Percentiles rank a stretch among this genome's conserved stretches.
phyloP scores from a whole-genome alignment of 352 stramenopile species.

The Phytophthora hybrid region DNA sequence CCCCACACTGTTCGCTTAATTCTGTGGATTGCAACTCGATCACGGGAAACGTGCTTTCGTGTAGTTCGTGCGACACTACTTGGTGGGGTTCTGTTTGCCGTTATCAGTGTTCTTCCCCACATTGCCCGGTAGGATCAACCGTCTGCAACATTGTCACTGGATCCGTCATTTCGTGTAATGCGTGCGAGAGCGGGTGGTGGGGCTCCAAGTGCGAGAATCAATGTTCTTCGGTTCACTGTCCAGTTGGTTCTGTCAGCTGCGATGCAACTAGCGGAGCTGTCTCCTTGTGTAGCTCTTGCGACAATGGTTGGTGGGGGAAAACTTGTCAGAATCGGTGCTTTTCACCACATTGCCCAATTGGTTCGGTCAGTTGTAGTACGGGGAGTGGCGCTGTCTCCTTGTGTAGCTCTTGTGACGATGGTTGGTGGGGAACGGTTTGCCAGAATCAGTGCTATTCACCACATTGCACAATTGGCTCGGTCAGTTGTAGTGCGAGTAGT shows the following conservation, averaged over 20 bases:
- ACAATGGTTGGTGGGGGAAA: not conserved
- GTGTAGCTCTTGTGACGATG: not conserved
- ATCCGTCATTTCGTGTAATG: not conserved
- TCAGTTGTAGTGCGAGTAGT: not conserved
- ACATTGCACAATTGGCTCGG: not conserved
- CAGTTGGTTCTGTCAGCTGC: not conserved
- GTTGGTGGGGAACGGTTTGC: conserved; percentile 13
- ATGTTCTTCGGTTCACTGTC: not conserved
- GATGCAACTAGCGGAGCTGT: not conserved
- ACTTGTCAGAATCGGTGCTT: not conserved
- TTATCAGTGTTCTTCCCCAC: not conserved
- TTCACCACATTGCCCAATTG: not conserved
- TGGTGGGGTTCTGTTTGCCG: not conserved
- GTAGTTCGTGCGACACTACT: not conserved
- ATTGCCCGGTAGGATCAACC: not conserved
- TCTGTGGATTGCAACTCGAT: not conserved
- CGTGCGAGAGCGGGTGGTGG: not conserved
- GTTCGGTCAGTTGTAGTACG: not conserved
- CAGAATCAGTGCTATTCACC: not conserved
- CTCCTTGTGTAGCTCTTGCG: not conserved
- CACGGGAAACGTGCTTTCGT: not conserved
- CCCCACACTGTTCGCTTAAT: not conserved
- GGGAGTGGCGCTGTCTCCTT: not conserved
- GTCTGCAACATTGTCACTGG: not conserved
- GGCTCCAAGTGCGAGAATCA: not conserved